Evolutionary conservation across 2,329 filamentous ascomycete species (phyloP).

Genomic region (Pestalotiopsis sp.): DNA sequence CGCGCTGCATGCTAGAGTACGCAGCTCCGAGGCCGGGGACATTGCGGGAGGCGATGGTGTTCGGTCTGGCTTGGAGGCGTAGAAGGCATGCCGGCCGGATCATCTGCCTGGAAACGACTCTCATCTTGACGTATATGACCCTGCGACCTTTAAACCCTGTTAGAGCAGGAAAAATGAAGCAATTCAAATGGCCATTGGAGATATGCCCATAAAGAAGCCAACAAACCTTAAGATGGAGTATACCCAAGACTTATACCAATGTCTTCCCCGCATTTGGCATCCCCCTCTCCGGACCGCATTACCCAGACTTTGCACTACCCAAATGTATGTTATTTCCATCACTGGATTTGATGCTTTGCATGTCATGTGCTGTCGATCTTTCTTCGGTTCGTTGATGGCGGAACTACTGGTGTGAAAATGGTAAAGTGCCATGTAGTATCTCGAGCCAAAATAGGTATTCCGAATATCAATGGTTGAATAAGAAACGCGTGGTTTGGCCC

Average conservation of each 20-base stretch:
- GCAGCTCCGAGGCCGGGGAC: neutral
- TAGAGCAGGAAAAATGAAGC: too few relatives aligned
- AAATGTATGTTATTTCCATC: neutral
- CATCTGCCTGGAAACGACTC: neutral
- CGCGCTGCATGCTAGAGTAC: constrained; percentile 6
- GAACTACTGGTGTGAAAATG: too few relatives aligned
- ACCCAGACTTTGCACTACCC: neutral
- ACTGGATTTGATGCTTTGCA: neutral
- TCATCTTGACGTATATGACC: neutral
- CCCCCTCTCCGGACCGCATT: constrained; percentile 8
- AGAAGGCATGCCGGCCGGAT: neutral
- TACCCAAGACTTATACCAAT: neutral
- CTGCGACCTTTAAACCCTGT: too few relatives aligned
- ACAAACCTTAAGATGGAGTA: neutral
- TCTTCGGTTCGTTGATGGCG: neutral
- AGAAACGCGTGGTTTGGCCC: too few relatives aligned
- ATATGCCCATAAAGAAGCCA: neutral
- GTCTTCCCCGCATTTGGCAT: neutral
- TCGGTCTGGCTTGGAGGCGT: too few relatives aligned
- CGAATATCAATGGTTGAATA: too few relatives aligned
- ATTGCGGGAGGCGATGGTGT: neutral
- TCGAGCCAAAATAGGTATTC: too few relatives aligned
- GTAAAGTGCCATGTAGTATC: too few relatives aligned
- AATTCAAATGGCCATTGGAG: too few relatives aligned
- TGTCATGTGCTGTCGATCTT: neutral